Percentiles rank a stretch among this genome's conserved stretches.
These are phyloP conservation scores for Kwoniella pini DNA, from an alignment of 768 basidiomycete genomes.

Conservation along the genomic window DNA sequence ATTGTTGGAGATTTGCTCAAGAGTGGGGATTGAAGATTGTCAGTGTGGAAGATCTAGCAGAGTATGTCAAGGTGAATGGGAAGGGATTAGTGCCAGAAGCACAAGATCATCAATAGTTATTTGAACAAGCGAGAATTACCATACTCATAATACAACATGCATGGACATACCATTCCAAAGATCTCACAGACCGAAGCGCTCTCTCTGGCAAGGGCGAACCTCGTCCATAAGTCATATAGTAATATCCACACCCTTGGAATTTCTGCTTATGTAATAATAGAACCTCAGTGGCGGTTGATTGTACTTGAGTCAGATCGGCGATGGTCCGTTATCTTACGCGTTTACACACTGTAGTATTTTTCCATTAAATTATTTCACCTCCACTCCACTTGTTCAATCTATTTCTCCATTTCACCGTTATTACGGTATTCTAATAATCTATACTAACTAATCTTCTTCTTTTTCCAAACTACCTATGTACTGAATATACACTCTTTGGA, in stretches of 20 bases:
- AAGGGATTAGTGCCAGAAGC: slow-evolving; percentile 31
- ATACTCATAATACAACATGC: no score
- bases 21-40: slow-evolving; percentile 90
- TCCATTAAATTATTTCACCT: slow-evolving; percentile 1
- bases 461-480: background rate
- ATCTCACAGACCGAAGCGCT: no score
- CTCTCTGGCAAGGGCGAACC: no score
- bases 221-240: no score
- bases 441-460: slow-evolving; percentile 1
- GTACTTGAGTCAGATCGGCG: slow-evolving; percentile 6
- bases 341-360: background rate
- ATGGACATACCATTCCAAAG: no score
- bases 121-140: no score
- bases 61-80: slow-evolving; percentile 48
- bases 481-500: no score
- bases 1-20: slow-evolving; percentile 87
- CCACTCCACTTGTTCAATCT: slow-evolving; percentile 10
- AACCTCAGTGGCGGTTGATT: slow-evolving; percentile 24
- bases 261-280: no score
- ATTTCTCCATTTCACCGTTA: background rate
- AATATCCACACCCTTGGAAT: no score
- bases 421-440: background rate
- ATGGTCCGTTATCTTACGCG: background rate
- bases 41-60: slow-evolving; percentile 69
- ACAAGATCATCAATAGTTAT: slow-evolving; percentile 1